Conservation (phyloP, 495 filamentous ascomycete species). For the Alectoria sarmentosa region DNA sequence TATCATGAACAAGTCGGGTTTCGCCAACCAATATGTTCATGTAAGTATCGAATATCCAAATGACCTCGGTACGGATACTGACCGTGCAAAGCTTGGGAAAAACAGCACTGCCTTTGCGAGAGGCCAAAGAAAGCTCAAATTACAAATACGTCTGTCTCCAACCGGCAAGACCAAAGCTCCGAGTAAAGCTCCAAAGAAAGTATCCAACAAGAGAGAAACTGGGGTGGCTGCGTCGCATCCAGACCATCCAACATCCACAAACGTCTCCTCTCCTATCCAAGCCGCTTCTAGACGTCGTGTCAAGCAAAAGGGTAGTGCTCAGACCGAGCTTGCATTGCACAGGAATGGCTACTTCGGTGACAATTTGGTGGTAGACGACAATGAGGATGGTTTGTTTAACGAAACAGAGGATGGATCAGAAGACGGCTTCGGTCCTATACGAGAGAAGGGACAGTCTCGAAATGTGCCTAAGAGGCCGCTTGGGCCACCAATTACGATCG, state of each 20-base stretch:
- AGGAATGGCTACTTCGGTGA: constrained; percentile 43
- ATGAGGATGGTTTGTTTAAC: constrained; percentile 34
- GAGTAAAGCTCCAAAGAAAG: constrained; percentile 18
- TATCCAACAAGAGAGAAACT: constrained; percentile 28
- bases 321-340: constrained; percentile 30
- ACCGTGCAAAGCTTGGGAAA: constrained; percentile 38
- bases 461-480: constrained; percentile 35
- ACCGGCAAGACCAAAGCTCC: constrained; percentile 35
- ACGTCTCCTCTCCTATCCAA: constrained; percentile 76
- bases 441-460: constrained; percentile 34
- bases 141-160: constrained; percentile 53
- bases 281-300: constrained; percentile 41
- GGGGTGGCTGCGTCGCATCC: constrained; percentile 29
- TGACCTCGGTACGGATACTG: constrained; percentile 11
- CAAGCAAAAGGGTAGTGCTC: constrained; percentile 32
- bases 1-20: constrained; percentile 52
- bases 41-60: constrained; percentile 32
- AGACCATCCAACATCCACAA: constrained; percentile 61
- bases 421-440: constrained; percentile 55
- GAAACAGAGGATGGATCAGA: constrained; percentile 40
- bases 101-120: constrained; percentile 46
- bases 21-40: constrained; percentile 52
- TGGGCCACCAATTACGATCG: constrained; percentile 66
- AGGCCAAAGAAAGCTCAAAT: constrained; percentile 46
- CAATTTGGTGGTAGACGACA: constrained; percentile 46